phyloP scores from a whole-genome alignment of 2,329 filamentous ascomycete species.

The Arthrobotrys pseudoclavata region DNA sequence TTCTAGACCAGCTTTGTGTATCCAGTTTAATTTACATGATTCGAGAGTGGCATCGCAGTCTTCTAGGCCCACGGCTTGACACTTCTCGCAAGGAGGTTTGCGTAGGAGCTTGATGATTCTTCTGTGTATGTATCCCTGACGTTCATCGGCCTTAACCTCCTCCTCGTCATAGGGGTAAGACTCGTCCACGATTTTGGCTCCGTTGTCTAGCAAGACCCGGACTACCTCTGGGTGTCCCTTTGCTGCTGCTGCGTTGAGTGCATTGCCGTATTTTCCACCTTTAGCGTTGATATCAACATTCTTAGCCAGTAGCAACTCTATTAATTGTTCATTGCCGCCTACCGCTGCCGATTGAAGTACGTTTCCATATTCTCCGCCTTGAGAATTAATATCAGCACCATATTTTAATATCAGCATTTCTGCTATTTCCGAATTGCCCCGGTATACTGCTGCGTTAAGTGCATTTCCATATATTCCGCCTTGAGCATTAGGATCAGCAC shows the following conservation, averaged over 20 bases:
- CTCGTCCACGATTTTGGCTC: not conserved
- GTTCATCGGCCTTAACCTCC: not conserved
- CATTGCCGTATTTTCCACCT: slow-evolving; percentile 29
- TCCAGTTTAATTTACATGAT: not conserved
- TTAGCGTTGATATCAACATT: not conserved
- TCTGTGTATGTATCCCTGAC: not conserved
- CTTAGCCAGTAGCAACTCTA: no score
- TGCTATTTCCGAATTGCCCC: no score
- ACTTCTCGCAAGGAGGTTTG: not conserved
- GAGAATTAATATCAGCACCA: no score
- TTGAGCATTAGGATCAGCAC: not conserved
- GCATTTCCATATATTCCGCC: not conserved
- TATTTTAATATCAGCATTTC: no score
- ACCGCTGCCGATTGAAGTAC: no score
- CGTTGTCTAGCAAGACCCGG: not conserved
- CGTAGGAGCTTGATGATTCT: not conserved
- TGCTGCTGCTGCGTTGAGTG: not conserved
- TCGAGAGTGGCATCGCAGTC: not conserved
- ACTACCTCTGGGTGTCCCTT: no score
- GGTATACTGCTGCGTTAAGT: not conserved
- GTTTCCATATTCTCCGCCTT: no score
- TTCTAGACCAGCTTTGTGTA: not conserved
- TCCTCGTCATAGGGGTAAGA: not conserved
- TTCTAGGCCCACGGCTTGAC: not conserved
- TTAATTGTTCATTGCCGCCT: no score